A percentile compares a stretch with the other conserved stretches of the same genome.
phyloP scores from a whole-genome alignment of 805 yeast species.

The Gaillardinia entomophila region DNA sequence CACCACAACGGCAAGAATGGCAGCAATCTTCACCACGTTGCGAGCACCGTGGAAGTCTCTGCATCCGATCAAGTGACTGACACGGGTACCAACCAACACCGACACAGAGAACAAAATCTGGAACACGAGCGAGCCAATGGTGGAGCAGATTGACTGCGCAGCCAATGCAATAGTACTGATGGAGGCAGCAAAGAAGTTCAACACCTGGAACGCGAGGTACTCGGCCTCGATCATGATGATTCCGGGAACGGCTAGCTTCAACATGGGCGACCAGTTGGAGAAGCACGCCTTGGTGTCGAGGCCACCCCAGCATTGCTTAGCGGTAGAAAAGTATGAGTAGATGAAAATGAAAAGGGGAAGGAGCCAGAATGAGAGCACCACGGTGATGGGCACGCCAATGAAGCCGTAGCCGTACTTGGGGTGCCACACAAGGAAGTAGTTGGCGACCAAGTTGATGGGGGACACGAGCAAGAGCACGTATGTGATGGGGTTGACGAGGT shows the following conservation, averaged over 20 bases:
- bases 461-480: slow-evolving; percentile 9
- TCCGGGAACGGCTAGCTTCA: slow-evolving; percentile 29
- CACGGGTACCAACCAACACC: slow-evolving; percentile 34
- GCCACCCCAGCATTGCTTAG: slow-evolving; percentile 33
- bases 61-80: slow-evolving; percentile 34
- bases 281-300: slow-evolving; percentile 7
- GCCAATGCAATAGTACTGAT: slow-evolving; percentile 39
- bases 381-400: slow-evolving; percentile 12
- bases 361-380: slow-evolving; percentile 10
- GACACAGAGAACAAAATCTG: slow-evolving; percentile 40
- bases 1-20: slow-evolving; percentile 4
- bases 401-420: slow-evolving; percentile 12
- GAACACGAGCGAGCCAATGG: slow-evolving; percentile 31
- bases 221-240: slow-evolving; percentile 42
- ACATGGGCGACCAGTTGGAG: slow-evolving; percentile 31
- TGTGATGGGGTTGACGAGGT: slow-evolving; percentile 13
- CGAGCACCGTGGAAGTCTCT: slow-evolving; percentile 6
- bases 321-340: slow-evolving; percentile 15
- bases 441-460: slow-evolving; percentile 9
- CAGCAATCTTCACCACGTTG: slow-evolving; percentile 9
- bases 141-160: slow-evolving; percentile 38
- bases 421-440: slow-evolving; percentile 14
- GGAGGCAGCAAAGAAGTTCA: slow-evolving; percentile 36
- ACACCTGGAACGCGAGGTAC: slow-evolving; percentile 37
- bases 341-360: slow-evolving; percentile 6